Conservation (phyloP, 2,329 filamentous ascomycete species). For the Geosmithia flava region DNA sequence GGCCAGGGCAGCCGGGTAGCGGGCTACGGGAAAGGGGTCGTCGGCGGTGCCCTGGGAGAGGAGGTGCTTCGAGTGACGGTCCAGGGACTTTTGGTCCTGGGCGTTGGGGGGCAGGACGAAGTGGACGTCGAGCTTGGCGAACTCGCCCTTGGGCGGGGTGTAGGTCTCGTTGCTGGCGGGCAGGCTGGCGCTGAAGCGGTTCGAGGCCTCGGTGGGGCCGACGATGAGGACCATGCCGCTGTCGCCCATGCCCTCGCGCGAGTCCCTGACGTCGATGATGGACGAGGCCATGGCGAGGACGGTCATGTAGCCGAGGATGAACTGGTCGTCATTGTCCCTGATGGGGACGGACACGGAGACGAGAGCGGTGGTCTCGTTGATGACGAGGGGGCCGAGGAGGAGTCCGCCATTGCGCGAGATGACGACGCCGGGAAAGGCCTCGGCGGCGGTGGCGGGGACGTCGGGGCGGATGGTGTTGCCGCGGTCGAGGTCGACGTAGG, state of each 20-base stretch:
- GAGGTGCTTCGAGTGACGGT: conserved; percentile 3
- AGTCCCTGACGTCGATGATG: conserved; percentile 48
- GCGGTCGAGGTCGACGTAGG: conserved; percentile 37
- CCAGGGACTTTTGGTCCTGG: conserved; percentile 21
- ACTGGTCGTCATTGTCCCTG: conserved; percentile 44
- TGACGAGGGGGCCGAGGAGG: conserved; percentile 61
- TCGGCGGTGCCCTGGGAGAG: conserved; percentile 10
- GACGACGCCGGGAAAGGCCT: conserved; percentile 35
- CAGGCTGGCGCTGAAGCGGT: conserved; percentile 40
- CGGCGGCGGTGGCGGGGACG: conserved; percentile 29
- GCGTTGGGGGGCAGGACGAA: conserved; percentile 48
- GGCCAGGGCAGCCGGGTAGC: conserved; percentile 50
- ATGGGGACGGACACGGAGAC: conserved; percentile 75
- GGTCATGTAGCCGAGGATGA: conserved; percentile 75
- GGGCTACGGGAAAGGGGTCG: conserved; percentile 41
- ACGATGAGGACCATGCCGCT: conserved; percentile 61
- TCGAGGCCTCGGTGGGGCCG: conserved; percentile 53
- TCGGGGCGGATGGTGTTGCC: conserved; percentile 26
- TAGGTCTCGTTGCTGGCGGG: conserved; percentile 35
- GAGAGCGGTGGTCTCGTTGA: conserved; percentile 64
- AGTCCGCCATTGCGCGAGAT: conserved; percentile 43
- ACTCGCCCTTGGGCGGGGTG: conserved; percentile 19
- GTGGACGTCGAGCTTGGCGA: conserved; percentile 34
- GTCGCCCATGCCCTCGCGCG: conserved; percentile 55
- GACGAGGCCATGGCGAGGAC: conserved; percentile 58